Conservation (phyloP, 306 rosid species). For the Echinosophora koreensis region DNA sequence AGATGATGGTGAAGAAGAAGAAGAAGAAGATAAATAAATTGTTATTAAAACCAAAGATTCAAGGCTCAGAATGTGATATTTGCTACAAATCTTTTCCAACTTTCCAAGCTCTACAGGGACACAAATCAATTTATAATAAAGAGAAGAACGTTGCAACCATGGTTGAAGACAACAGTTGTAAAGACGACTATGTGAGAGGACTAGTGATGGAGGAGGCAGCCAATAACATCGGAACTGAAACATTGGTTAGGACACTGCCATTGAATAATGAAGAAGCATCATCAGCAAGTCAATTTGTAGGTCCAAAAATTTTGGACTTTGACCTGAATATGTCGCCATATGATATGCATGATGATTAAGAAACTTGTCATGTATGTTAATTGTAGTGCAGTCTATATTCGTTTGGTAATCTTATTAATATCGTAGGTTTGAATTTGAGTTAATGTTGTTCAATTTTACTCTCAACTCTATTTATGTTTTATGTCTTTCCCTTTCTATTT, state of each 20-base stretch:
- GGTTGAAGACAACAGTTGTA: background rate
- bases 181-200: background rate
- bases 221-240: background rate
- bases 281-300: background rate
- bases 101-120: constrained; percentile 59
- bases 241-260: background rate
- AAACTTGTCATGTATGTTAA: background rate
- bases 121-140: constrained; percentile 50
- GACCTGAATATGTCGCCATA: background rate
- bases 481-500: background rate
- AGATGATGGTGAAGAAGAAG: background rate
- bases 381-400: no score
- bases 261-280: background rate
- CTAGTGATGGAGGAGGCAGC: background rate
- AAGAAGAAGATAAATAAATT: background rate
- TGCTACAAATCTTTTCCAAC: constrained; percentile 40
- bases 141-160: background rate
- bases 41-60: background rate
- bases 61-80: background rate
- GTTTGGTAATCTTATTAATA: no score
- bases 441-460: background rate
- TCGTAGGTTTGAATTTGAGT: background rate
- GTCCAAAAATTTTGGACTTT: background rate
- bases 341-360: background rate
- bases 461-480: background rate